Evolutionary conservation across 768 basidiomycete species (phyloP).

Genomic region (Tylopilus cervinicoccineus): DNA sequence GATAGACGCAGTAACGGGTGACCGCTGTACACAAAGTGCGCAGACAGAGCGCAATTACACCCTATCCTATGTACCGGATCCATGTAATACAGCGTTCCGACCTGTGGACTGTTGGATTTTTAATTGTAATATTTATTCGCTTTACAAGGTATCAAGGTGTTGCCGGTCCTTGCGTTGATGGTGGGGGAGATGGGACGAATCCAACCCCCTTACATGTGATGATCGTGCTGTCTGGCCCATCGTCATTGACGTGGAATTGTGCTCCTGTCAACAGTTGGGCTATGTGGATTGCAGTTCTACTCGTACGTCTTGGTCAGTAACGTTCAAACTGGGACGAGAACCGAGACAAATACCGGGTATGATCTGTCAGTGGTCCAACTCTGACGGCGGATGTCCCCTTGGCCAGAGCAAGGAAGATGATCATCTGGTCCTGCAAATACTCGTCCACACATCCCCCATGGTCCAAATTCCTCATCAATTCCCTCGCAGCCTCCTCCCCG

Average conservation of each 20-base stretch:
- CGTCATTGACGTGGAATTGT: conserved; percentile 51
- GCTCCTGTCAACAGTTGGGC: conserved; percentile 67
- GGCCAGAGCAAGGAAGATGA: conserved; percentile 73
- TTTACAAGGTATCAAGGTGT: conserved; percentile 1
- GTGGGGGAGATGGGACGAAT: conserved; percentile 32
- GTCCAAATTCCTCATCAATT: conserved; percentile 52
- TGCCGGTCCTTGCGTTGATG: neutral
- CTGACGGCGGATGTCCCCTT: conserved; percentile 56
- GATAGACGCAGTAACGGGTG: conserved; percentile 25
- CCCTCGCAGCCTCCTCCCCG: conserved; percentile 58
- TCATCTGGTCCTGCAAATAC: conserved; percentile 69
- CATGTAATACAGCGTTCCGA: conserved; percentile 21
- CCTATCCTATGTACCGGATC: conserved; percentile 21
- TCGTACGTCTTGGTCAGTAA: neutral
- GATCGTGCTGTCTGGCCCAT: conserved; percentile 36
- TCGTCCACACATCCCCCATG: conserved; percentile 75
- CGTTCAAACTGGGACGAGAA: neutral
- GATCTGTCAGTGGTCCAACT: conserved; percentile 56
- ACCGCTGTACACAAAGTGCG: conserved; percentile 2
- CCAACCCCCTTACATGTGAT: conserved; percentile 67
- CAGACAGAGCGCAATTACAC: neutral
- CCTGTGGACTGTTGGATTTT: conserved; percentile 9
- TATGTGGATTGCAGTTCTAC: conserved; percentile 66
- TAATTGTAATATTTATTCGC: conserved; percentile 23
- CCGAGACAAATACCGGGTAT: conserved; percentile 52